These are phyloP conservation scores for Pichiaceae sp. DNA, from an alignment of 1,139 yeast genomes.

Conservation along the genomic window DNA sequence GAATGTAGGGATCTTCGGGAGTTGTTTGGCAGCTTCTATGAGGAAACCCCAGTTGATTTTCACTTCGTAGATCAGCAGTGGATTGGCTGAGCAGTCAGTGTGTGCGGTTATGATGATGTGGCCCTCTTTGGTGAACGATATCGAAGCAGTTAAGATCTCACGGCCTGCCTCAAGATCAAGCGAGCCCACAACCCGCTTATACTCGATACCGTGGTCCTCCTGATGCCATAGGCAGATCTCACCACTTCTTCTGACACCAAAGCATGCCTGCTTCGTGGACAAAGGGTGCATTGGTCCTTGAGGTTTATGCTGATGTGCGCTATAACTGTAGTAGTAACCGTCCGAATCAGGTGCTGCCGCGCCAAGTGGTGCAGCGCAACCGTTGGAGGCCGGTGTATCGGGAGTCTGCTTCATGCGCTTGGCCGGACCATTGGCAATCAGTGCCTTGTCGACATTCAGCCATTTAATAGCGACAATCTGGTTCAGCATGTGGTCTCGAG, in stretches of 20 bases:
- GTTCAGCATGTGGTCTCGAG: slow-evolving; percentile 19
- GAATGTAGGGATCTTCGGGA: slow-evolving; percentile 42
- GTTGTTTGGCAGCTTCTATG: slow-evolving; percentile 37
- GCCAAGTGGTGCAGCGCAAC: slow-evolving; percentile 25
- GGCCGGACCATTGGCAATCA: slow-evolving; percentile 48
- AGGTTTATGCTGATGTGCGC: slow-evolving; percentile 50
- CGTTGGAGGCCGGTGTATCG: slow-evolving; percentile 20
- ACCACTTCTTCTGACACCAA: slow-evolving; percentile 61
- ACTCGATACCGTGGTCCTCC: slow-evolving; percentile 54
- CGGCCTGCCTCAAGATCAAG: slow-evolving; percentile 13
- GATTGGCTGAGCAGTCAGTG: slow-evolving; percentile 28
- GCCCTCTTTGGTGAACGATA: slow-evolving; percentile 51
- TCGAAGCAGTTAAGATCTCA: slow-evolving; percentile 39
- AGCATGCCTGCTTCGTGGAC: slow-evolving; percentile 61
- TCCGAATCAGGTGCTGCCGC: slow-evolving; percentile 24
- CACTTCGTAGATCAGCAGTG: slow-evolving; percentile 40
- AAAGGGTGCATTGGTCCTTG: slow-evolving; percentile 65
- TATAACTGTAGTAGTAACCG: slow-evolving; percentile 36
- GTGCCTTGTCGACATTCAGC: slow-evolving; percentile 62
- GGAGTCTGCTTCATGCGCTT: slow-evolving; percentile 21
- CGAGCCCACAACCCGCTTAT: slow-evolving; percentile 28
- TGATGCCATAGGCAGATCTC: slow-evolving; percentile 50
- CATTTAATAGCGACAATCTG: slow-evolving; percentile 51
- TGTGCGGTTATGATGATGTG: slow-evolving; percentile 40
- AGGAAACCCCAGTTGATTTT: slow-evolving; percentile 57